Evolutionary conservation across 352 stramenopile species (phyloP).

Genomic region (Globisporangium rhizosaccharum): DNA sequence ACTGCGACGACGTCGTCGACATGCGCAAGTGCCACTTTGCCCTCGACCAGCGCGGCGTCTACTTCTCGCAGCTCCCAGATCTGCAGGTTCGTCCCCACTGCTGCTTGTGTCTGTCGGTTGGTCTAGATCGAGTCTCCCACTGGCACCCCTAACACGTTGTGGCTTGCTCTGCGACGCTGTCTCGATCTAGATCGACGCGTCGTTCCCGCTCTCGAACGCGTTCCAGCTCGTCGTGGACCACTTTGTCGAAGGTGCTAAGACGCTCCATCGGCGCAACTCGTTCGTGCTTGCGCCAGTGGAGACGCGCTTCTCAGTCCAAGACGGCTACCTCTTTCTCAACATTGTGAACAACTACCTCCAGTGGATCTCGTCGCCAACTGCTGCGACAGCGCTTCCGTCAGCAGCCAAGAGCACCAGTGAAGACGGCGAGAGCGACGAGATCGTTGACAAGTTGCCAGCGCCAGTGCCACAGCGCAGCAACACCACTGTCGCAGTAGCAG

Average conservation of each 20-base stretch:
- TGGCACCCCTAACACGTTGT: conserved; percentile 3
- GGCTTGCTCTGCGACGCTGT: background rate
- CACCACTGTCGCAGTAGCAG: background rate
- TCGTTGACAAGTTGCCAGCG: background rate
- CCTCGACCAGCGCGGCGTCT: conserved; percentile 75
- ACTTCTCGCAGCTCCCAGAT: conserved; percentile 83
- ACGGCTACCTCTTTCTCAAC: conserved; percentile 74
- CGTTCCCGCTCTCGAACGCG: conserved; percentile 76
- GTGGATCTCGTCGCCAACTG: conserved; percentile 28
- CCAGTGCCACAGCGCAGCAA: background rate
- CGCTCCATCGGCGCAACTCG: conserved; percentile 59
- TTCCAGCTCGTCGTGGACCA: conserved; percentile 83
- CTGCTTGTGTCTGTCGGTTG: background rate
- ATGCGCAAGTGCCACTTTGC: conserved; percentile 80
- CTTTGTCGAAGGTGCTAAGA: conserved; percentile 55
- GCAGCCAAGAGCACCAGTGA: background rate
- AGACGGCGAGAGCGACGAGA: conserved; percentile 1
- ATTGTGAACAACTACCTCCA: conserved; percentile 85
- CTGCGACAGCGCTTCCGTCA: background rate
- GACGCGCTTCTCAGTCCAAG: conserved; percentile 83
- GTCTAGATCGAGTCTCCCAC: background rate
- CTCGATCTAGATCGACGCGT: conserved; percentile 60
- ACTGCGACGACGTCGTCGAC: conserved; percentile 39
- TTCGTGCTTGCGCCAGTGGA: conserved; percentile 80
- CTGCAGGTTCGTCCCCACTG: conserved; percentile 43